Percentiles rank a stretch among this genome's conserved stretches.
Conservation (phyloP, 2,329 filamentous ascomycete species). For the Pseudogymnoascus sp. region DNA sequence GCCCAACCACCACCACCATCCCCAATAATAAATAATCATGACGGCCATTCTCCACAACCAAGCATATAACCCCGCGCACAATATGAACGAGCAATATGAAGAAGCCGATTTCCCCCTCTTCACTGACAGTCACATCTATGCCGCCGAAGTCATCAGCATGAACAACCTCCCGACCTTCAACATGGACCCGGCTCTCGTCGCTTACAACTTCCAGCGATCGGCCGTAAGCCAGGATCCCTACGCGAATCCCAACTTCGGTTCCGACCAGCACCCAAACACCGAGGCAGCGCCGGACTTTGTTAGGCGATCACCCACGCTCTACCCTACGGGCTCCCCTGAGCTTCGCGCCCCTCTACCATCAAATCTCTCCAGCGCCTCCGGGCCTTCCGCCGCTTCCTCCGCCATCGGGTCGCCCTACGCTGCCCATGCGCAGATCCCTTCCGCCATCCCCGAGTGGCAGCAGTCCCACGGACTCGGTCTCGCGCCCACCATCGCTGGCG, state of each 20-base stretch:
- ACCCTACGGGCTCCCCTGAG: constrained; percentile 23
- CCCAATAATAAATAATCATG: neutral
- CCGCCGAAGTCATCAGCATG: neutral
- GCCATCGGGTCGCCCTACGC: constrained; percentile 29
- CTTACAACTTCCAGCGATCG: constrained; percentile 3
- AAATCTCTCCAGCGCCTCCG: constrained; percentile 28
- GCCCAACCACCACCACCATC: neutral
- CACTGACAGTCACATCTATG: neutral
- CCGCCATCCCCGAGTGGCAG: constrained; percentile 27
- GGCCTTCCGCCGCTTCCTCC: constrained; percentile 27
- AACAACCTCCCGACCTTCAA: neutral
- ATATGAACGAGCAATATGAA: neutral
- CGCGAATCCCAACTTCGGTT: neutral
- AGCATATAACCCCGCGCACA: neutral
- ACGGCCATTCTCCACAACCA: constrained; percentile 8
- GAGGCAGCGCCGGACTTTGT: neutral
- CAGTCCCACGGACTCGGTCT: constrained; percentile 22
- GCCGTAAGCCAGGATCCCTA: neutral
- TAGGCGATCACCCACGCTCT: neutral
- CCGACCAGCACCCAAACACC: neutral
- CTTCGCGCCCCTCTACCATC: constrained; percentile 23
- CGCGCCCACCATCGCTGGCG: constrained; percentile 27
- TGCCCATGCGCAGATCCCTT: constrained; percentile 22
- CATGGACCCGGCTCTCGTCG: neutral
- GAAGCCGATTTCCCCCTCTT: neutral